A percentile compares a stretch with the other conserved stretches of the same genome.
phyloP scores from a whole-genome alignment of 352 stramenopile genomes.

The Globisporangium acanthophoron region DNA sequence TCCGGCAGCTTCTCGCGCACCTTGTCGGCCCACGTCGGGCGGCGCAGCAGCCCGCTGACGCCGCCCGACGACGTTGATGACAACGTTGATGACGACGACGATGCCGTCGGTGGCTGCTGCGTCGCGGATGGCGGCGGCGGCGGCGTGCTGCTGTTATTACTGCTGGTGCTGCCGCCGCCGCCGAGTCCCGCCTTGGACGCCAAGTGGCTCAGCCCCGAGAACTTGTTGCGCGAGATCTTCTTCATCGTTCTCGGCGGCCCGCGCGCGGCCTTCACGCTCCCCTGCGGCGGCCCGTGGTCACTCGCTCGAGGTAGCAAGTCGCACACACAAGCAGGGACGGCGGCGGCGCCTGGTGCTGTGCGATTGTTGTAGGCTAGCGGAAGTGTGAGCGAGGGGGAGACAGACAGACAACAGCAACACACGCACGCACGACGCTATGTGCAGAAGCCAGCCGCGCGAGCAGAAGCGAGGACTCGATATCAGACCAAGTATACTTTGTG shows the following conservation, averaged over 20 bases:
- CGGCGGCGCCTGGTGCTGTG: background rate
- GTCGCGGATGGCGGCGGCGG: background rate
- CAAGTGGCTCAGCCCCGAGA: constrained; percentile 34
- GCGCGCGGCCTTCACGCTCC: background rate
- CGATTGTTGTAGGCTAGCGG: background rate
- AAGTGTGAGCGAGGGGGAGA: background rate
- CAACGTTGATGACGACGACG: background rate
- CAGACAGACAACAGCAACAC: background rate
- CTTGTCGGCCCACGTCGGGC: constrained; percentile 70
- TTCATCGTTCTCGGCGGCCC: constrained; percentile 31
- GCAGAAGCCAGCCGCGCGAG: background rate
- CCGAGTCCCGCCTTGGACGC: constrained; percentile 35
- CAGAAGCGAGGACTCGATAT: background rate
- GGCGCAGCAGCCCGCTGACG: constrained; percentile 16
- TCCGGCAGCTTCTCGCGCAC: constrained; percentile 73
- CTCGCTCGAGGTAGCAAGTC: background rate
- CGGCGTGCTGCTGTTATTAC: background rate
- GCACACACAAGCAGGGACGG: background rate
- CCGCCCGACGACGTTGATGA: background rate
- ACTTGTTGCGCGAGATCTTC: constrained; percentile 71
- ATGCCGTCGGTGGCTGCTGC: background rate
- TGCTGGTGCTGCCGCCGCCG: constrained; percentile 11
- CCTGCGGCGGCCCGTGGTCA: background rate
- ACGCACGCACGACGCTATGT: background rate
- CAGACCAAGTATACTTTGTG: background rate